A percentile compares a stretch with the other conserved stretches of the same genome.
Conservation (phyloP, 176 grass and related monocot genomes). For the Triticum dicoccoides region DNA sequence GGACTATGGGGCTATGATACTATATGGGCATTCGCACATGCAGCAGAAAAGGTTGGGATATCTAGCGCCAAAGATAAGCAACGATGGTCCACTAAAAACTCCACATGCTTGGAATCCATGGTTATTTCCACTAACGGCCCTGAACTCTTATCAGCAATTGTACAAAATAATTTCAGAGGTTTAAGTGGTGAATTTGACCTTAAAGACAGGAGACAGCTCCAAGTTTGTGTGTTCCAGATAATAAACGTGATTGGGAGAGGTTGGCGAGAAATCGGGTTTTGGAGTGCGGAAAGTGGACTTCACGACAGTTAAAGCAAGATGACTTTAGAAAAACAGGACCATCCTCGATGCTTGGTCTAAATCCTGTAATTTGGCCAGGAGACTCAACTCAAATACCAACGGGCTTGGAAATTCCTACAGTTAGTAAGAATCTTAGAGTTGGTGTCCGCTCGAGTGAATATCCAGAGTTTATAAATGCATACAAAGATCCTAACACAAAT, state of each 20-base stretch:
- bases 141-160: conserved; percentile 17
- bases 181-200: conserved; percentile 43
- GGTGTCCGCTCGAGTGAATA: not conserved
- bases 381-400: conserved; percentile 25
- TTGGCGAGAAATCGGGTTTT: conserved; percentile 35
- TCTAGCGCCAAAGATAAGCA: not conserved
- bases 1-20: conserved; percentile 49
- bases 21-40: conserved; percentile 40
- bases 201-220: not conserved
- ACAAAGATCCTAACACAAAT: not conserved
- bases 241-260: conserved; percentile 46
- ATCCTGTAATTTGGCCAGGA: conserved; percentile 44
- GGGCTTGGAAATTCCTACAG: conserved; percentile 33
- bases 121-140: conserved; percentile 12
- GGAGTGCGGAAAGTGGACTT: conserved; percentile 34
- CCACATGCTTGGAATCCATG: not conserved
- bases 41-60: conserved; percentile 28
- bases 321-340: not conserved
- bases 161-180: conserved; percentile 29
- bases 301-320: not conserved
- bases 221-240: conserved; percentile 34
- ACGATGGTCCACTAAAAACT: not conserved
- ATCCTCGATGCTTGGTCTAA: not conserved
- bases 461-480: conserved; percentile 18
- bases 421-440: conserved; percentile 23